A percentile compares a stretch with the other conserved stretches of the same genome.
Evolutionary conservation across 495 filamentous ascomycete species (phyloP).

Genomic region (Penicillium soppii): DNA sequence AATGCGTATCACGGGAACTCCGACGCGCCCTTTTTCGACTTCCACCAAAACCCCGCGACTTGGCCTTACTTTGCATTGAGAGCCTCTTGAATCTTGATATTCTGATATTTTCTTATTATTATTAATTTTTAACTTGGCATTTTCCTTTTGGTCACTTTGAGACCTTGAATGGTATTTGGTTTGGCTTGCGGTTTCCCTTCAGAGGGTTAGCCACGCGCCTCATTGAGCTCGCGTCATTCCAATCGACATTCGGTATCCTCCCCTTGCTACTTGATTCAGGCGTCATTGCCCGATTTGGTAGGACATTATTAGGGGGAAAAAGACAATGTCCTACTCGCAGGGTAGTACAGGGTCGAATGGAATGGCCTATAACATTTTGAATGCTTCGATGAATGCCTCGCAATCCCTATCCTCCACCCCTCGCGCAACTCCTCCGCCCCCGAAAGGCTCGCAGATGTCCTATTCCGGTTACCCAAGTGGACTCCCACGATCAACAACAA

Average conservation of each 20-base stretch:
- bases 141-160: slow-evolving; percentile 11
- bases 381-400: slow-evolving; percentile 50
- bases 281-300: slow-evolving; percentile 13
- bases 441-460: slow-evolving; percentile 45
- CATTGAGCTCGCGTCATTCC: slow-evolving; percentile 33
- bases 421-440: slow-evolving; percentile 50
- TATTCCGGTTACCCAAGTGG: slow-evolving; percentile 47
- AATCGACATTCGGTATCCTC: slow-evolving; percentile 26
- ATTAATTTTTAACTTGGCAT: too few relatives aligned
- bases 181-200: slow-evolving; percentile 25
- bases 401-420: slow-evolving; percentile 55
- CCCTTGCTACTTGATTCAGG: slow-evolving; percentile 18
- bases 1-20: slow-evolving; percentile 25
- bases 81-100: slow-evolving; percentile 17
- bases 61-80: slow-evolving; percentile 24
- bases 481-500: slow-evolving; percentile 25
- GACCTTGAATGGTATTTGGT: slow-evolving; percentile 17
- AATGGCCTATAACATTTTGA: slow-evolving; percentile 45
- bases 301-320: slow-evolving; percentile 7
- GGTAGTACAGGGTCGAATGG: slow-evolving; percentile 45
- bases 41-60: slow-evolving; percentile 21
- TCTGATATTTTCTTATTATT: slow-evolving; percentile 2
- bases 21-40: slow-evolving; percentile 35
- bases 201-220: slow-evolving; percentile 38
- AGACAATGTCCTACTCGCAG: slow-evolving; percentile 45